Evolutionary conservation across 2,329 filamentous ascomycete species (phyloP).

Genomic region (Diplocarpon mali): DNA sequence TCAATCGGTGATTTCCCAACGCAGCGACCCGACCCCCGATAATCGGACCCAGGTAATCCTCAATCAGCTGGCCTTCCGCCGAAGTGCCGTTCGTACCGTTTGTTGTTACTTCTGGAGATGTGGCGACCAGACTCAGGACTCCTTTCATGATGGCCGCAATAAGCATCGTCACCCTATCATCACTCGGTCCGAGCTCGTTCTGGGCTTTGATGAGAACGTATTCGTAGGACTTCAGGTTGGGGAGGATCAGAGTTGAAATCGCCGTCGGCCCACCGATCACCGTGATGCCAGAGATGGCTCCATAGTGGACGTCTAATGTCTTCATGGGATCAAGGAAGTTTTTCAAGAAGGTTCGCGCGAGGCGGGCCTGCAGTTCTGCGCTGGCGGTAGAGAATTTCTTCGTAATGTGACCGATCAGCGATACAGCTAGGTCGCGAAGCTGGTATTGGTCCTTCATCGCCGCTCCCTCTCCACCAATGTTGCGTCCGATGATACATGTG

Average conservation of each 20-base stretch:
- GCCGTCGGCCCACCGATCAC: conserved; percentile 62
- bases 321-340: conserved; percentile 81
- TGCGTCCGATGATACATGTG: conserved; percentile 80
- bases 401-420: conserved; percentile 68
- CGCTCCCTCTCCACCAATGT: conserved; percentile 40
- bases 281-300: conserved; percentile 70
- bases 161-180: conserved; percentile 48
- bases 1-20: conserved; percentile 21
- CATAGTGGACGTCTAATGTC: conserved; percentile 76
- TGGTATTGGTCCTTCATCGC: conserved; percentile 57
- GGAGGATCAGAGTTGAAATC: conserved; percentile 52
- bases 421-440: conserved; percentile 74
- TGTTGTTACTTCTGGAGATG: conserved; percentile 3
- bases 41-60: conserved; percentile 24
- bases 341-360: conserved; percentile 88
- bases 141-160: conserved; percentile 44
- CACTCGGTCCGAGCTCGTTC: conserved; percentile 39
- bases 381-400: conserved; percentile 73
- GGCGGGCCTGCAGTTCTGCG: conserved; percentile 71
- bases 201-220: conserved; percentile 45
- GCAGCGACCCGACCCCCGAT: conserved; percentile 21
- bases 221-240: conserved; percentile 55
- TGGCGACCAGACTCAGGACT: conserved; percentile 41
- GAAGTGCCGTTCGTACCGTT: conserved; percentile 18
- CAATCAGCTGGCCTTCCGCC: conserved; percentile 15